Base-by-base conservation (phyloP, 164 flowering plant genomes). In the Akebia trifoliata region DNA sequence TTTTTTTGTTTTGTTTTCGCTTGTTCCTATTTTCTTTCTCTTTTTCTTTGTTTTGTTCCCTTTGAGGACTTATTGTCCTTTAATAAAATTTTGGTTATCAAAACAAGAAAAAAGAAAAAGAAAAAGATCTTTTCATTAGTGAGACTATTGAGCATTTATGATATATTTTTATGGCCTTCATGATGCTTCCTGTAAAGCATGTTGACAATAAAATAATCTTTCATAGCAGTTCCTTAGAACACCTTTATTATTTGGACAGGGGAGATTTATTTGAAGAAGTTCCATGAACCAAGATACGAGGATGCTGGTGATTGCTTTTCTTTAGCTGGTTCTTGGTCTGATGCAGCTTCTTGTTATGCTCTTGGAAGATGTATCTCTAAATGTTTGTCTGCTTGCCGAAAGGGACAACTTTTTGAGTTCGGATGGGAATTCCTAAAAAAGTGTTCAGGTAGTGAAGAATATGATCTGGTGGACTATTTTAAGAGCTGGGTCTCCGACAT, bases 231-330 rank as follows among this genome's bases (percentile, higher is more conserved):
- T n/a, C n/a, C n/a, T n/a, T n/a, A n/a, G n/a, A n/a, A n/a, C n/a
- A n/a, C n/a, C n/a, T n/a, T n/a, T n/a, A 11, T 45, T 45, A 18
- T 24, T 45, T 20, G 17, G 46, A n/a, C 67, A 79, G 78, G 73
- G 25, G 38, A 9, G 26, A 59, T 72, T 40, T 78, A 62, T 72
- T 26, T 50, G 71, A 78, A 78, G 60, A 65, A 67, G 50, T 78
- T 73, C 61, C 74, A 75, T 6, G 74, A 50, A 6, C 44, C 69
- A 8, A 72, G 61, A 53, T 66, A 75, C 1, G 70, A 72, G 48
- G 71, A 67, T 54, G 85, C 82, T 26, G 85, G 71, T 22, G 74
- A 78, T 26, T 81, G 85, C 51, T 78, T 78, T 62, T 42, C 61
- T 46, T 40, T 63, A 26, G 82, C 76, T 2, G 57, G 63, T 43